A percentile compares a stretch with the other conserved stretches of the same genome.
Conservation (phyloP, 306 rosid genomes). For the Sechiopsis laciniata region DNA sequence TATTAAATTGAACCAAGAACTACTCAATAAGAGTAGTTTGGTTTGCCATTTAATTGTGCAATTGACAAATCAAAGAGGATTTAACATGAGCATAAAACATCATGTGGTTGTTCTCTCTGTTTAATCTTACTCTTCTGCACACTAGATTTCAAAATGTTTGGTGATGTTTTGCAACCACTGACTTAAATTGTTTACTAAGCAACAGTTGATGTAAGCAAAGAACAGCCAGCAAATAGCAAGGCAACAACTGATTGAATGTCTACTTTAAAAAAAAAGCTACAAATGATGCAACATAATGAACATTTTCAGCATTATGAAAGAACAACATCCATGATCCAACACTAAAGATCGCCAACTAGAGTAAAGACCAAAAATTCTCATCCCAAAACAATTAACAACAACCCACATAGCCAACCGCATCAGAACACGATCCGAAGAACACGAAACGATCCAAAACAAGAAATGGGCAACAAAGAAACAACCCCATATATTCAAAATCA, state of each 20-base stretch:
- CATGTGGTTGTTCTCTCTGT: not conserved
- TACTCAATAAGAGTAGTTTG: too few relatives aligned
- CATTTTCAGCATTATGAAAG: not conserved
- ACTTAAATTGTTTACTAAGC: not conserved
- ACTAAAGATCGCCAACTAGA: not conserved
- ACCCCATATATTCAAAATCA: constrained; percentile 22
- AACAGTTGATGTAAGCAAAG: not conserved
- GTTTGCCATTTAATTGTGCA: too few relatives aligned
- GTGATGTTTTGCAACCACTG: not conserved
- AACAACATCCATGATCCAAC: not conserved
- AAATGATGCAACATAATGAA: not conserved
- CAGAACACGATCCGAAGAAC: constrained; percentile 8
- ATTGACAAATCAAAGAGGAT: too few relatives aligned
- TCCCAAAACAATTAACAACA: too few relatives aligned
- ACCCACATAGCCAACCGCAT: not conserved
- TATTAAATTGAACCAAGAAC: too few relatives aligned
- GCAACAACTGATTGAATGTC: not conserved
- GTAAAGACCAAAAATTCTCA: too few relatives aligned
- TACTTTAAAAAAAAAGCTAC: not conserved
- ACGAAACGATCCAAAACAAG: not conserved
- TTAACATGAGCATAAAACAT: too few relatives aligned
- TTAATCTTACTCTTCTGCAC: not conserved
- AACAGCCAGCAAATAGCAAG: constrained; percentile 6
- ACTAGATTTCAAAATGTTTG: not conserved
- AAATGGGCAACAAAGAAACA: constrained; percentile 5